Base-by-base conservation (phyloP, 192 early-diverging fungal species). In the Linnemannia elongata region DNA sequence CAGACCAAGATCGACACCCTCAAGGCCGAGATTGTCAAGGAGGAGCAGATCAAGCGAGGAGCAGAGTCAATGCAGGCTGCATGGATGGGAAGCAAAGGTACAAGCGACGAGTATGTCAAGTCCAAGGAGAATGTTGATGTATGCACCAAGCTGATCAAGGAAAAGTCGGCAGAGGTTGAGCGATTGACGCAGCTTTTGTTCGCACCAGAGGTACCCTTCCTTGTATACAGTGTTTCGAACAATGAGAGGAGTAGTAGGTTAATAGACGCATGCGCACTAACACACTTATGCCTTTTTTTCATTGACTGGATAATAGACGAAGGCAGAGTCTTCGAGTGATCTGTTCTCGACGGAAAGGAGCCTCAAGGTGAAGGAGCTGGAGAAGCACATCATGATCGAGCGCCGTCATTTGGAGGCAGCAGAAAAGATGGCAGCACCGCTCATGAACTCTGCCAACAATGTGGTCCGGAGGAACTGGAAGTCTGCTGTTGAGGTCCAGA, bases 41-140 rank as follows among this genome's bases (percentile, higher is more conserved):
- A 87, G 66, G 85, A 81, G 41, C 85, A 87, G 72, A 87, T 87
- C 76, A 87, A 87, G 35, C 85, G 85, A 33, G 85, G 85, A 4
- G 85, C 85, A 4, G 85, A 87, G 42, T 87, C 85, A 0, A 87
- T 87, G 75, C 85, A 87, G n/a, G 76, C 68, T 17, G 76, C 85
- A 6, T 87, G 85, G 85, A 87, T 87, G 76, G 80, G 85, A 8
- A 33, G 60, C 38, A 81, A 81, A 9, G 85, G 85, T 9, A 77
- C 75, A 0, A 81, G 76, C 22, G 85, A 87, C 15, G 76, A 63
- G 0, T 87, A 87, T 35, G n/a, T 87, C 33, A 87, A 87, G 49
- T 87, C 85, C 52, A 87, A 75, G 33, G 85, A 87, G 41, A 87
- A 81, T 33, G 85, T 87, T 3, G 85, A 81, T 44, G 72, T 74